phyloP scores from a whole-genome alignment of 345 rosid genomes.

The Populus ilicifolia region DNA sequence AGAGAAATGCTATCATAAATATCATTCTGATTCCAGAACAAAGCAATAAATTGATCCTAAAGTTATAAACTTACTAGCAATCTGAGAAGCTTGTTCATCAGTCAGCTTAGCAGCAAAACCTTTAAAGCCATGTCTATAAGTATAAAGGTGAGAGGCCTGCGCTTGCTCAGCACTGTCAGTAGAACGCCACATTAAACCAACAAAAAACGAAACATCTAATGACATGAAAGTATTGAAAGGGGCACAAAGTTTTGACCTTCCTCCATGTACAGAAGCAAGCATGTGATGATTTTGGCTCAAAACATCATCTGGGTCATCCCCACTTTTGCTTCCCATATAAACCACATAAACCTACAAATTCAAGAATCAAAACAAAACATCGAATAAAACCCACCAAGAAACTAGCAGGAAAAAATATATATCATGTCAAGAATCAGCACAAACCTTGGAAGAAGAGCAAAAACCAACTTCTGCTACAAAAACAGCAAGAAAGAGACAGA shows the following conservation, averaged over 20 bases:
- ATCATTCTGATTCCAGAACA: neutral
- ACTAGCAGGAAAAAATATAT: neutral
- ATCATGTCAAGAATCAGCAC: neutral
- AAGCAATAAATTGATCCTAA: neutral
- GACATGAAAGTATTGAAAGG: neutral
- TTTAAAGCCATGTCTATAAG: slow-evolving; percentile 42
- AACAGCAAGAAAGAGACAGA: slow-evolving; percentile 1
- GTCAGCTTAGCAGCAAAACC: slow-evolving; percentile 52
- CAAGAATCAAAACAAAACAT: neutral
- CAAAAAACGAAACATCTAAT: neutral
- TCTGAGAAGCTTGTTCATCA: slow-evolving; percentile 39
- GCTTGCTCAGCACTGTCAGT: slow-evolving; percentile 40
- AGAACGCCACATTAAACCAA: neutral
- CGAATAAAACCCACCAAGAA: neutral
- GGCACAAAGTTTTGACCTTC: slow-evolving; percentile 28
- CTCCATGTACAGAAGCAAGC: slow-evolving; percentile 43
- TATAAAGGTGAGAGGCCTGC: slow-evolving; percentile 40
- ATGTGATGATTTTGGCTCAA: slow-evolving; percentile 31
- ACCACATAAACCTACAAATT: slow-evolving; percentile 41
- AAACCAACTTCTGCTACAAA: neutral
- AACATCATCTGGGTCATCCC: slow-evolving; percentile 25
- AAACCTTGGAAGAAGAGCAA: slow-evolving; percentile 13
- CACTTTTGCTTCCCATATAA: slow-evolving; percentile 38
- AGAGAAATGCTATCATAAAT: neutral
- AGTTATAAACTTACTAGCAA: slow-evolving; percentile 24